Base-by-base conservation (phyloP, 148 eudicot species). In the Chenopodium album region DNA sequence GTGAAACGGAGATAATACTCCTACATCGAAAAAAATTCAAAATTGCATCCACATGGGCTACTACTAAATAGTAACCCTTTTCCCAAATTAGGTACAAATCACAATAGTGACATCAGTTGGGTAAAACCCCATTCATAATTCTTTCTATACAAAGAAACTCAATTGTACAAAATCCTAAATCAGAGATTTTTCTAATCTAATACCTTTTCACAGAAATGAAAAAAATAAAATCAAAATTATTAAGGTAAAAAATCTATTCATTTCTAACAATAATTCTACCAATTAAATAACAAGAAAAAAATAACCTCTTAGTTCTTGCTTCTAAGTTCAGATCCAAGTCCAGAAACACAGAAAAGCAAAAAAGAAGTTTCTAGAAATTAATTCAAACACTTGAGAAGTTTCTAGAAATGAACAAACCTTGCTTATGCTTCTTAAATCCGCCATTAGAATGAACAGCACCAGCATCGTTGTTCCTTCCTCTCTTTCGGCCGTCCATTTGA, bases 401-500 rank as follows among this genome's bases (percentile, higher is more conserved):
- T 44, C 72, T 4, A 65, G 20, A 70, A 70, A 48, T 77, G 12
- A 76, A 50, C 80, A 28, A 59, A 89, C 91, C 91, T 87, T 75
- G 83, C 83, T 84, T 89, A 23, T 71, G 71, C 77, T 82, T 89
- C 86, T 89, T 87, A 52, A 87, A 82, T 32, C 88, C 91, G 78
- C 90, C 91, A 86, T 87, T 89, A 29, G 71, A 73, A 78, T 89
- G 78, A 7, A 28, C 60, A 56, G 66, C 81, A 31, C 79, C 78
- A 37, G 23, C 81, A 29, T 86, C 88, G 1, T 71, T 67, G 1
- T 71, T 67, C 44, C 87, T 84, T 47, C 62, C 83, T 67, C 91
- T 85, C 85, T 89, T 89, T 41, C 87, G 87, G 78, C 72, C 82
- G 29, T 89, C 91, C 88, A 87, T 87, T 41, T 50, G 56, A 77